These are phyloP conservation scores for Coniferiporia weirii DNA, from an alignment of 1,284 basidiomycete species.

Conservation along the genomic window DNA sequence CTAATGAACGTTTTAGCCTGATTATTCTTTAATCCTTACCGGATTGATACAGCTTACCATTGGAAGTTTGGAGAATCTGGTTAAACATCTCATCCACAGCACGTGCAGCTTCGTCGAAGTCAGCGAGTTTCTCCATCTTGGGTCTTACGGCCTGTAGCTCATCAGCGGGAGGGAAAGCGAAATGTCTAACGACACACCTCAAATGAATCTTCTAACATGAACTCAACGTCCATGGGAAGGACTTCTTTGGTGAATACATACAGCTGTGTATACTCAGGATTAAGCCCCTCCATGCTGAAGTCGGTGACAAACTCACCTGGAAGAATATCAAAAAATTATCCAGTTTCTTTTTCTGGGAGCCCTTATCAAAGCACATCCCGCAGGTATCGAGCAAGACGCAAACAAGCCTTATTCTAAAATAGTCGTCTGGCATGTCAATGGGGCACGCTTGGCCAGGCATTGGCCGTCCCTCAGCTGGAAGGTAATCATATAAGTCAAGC, in stretches of 20 bases:
- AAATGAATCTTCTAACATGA: conserved; percentile 91
- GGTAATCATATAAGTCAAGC: conserved; percentile 9
- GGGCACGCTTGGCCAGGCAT: conserved; percentile 72
- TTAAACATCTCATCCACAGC: conserved; percentile 89
- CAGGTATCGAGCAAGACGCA: conserved; percentile 93
- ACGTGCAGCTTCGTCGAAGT: conserved; percentile 76
- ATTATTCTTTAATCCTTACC: background rate
- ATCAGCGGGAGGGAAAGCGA: conserved; percentile 12
- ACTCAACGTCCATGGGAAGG: conserved; percentile 95
- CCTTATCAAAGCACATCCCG: conserved; percentile 96
- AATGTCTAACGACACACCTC: conserved; percentile 50
- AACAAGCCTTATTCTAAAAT: conserved; percentile 88
- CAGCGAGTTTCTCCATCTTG: conserved; percentile 63
- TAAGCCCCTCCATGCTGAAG: background rate
- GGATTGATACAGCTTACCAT: conserved; percentile 35
- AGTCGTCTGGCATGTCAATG: conserved; percentile 92
- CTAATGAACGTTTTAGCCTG: conserved; percentile 4
- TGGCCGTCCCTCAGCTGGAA: conserved; percentile 80
- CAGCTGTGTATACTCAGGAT: conserved; percentile 48
- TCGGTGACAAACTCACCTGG: conserved; percentile 52
- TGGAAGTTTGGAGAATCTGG: conserved; percentile 52
- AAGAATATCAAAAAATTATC: conserved; percentile 92
- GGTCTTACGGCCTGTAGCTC: conserved; percentile 68
- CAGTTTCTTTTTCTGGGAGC: conserved; percentile 84
- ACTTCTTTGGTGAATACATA: conserved; percentile 85